These are phyloP conservation scores for Chalciporus sphaerocephalus DNA, from an alignment of 768 basidiomycete genomes.

Conservation along the genomic window DNA sequence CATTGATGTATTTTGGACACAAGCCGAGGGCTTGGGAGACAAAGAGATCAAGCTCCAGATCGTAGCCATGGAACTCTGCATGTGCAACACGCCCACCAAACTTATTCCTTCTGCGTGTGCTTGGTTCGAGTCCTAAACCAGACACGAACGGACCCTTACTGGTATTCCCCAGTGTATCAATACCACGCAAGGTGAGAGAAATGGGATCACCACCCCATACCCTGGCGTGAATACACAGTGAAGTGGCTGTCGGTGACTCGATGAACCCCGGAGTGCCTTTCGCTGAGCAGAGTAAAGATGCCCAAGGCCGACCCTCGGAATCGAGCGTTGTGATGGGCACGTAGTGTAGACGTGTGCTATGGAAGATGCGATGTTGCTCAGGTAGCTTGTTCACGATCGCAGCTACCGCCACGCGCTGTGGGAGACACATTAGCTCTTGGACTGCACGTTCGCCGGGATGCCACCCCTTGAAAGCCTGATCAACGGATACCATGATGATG, in stretches of 20 bases:
- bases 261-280: slow-evolving; percentile 29
- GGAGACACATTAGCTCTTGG: slow-evolving; percentile 24
- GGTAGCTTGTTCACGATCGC: slow-evolving; percentile 25
- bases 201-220: slow-evolving; percentile 52
- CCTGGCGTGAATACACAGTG: slow-evolving; percentile 19
- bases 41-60: slow-evolving; percentile 36
- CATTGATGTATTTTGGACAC: slow-evolving; percentile 63
- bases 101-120: slow-evolving; percentile 57
- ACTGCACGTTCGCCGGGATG: slow-evolving; percentile 34
- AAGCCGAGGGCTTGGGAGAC: slow-evolving; percentile 63
- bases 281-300: slow-evolving; percentile 28
- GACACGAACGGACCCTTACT: slow-evolving; percentile 37
- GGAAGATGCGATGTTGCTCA: slow-evolving; percentile 32
- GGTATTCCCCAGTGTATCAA: slow-evolving; percentile 9
- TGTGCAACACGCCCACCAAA: slow-evolving; percentile 47
- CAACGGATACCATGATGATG: slow-evolving; percentile 6
- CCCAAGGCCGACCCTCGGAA: slow-evolving; percentile 30
- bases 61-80: slow-evolving; percentile 26
- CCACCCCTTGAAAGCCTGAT: slow-evolving; percentile 37
- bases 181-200: slow-evolving; percentile 29
- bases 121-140: slow-evolving; percentile 57
- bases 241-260: slow-evolving; percentile 19
- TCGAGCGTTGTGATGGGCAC: slow-evolving; percentile 33
- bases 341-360: slow-evolving; percentile 28
- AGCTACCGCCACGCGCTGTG: slow-evolving; percentile 20